phyloP scores from a whole-genome alignment of 495 filamentous ascomycete genomes.

The Neurospora tetraspora region DNA sequence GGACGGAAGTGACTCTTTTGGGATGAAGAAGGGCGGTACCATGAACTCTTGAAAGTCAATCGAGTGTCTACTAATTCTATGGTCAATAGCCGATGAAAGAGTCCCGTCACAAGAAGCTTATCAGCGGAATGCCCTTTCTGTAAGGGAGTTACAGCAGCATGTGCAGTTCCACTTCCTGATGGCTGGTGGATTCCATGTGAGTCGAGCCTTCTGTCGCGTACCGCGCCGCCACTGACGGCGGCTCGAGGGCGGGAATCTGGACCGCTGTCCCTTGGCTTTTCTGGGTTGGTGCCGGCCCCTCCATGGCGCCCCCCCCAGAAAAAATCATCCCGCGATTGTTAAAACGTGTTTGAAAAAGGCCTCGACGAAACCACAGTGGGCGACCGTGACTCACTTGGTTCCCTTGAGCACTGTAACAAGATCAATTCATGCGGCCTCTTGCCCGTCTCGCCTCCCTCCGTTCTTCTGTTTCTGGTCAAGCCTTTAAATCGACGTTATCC shows the following conservation, averaged over 20 bases:
- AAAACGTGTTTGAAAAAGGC: not conserved
- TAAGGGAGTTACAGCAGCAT: not conserved
- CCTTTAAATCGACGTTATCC: conserved; percentile 9
- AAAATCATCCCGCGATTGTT: not conserved
- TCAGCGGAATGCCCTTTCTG: not conserved
- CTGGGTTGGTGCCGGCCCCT: not conserved
- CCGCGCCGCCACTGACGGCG: not conserved
- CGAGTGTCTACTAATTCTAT: not conserved
- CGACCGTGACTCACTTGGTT: conserved; percentile 20
- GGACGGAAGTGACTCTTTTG: not conserved
- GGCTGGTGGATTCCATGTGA: not conserved
- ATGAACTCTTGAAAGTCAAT: not conserved
- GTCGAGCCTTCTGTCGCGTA: not conserved
- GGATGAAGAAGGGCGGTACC: not conserved
- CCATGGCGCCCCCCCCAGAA: not conserved
- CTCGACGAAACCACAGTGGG: not conserved
- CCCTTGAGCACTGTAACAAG: conserved; percentile 6
- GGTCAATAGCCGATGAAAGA: not conserved
- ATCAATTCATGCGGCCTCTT: conserved; percentile 16
- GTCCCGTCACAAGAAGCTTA: not conserved
- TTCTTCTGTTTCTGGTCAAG: conserved; percentile 18
- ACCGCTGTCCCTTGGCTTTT: not conserved
- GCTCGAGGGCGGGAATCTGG: not conserved
- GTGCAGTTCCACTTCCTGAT: not conserved
- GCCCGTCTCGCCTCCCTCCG: conserved; percentile 8